A percentile compares a stretch with the other conserved stretches of the same genome.
Conservation (phyloP, 2,329 filamentous ascomycete species). For the Botrytis elliptica region DNA sequence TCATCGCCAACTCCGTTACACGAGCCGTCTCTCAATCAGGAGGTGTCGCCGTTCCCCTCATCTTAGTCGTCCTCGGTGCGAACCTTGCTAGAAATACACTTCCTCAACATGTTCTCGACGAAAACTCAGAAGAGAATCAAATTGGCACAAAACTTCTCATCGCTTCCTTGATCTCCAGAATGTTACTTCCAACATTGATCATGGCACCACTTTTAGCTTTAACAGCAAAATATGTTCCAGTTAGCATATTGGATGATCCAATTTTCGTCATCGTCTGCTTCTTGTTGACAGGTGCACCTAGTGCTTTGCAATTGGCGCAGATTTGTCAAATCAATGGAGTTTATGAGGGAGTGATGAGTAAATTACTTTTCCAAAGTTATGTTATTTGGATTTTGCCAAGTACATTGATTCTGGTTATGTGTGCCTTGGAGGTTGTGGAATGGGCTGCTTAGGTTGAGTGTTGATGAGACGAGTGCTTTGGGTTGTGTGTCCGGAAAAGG, state of each 20-base stretch:
- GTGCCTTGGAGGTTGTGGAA: slow-evolving; percentile 87
- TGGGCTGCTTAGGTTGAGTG: slow-evolving; percentile 59
- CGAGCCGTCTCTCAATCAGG: slow-evolving; percentile 82
- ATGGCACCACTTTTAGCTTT: slow-evolving; percentile 90
- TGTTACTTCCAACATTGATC: slow-evolving; percentile 86
- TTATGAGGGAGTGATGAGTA: slow-evolving; percentile 92
- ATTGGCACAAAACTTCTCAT: slow-evolving; percentile 76
- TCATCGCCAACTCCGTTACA: slow-evolving; percentile 90
- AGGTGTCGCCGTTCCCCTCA: slow-evolving; percentile 89
- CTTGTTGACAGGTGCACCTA: slow-evolving; percentile 89
- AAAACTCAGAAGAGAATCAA: slow-evolving; percentile 67
- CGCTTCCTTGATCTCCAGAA: slow-evolving; percentile 81
- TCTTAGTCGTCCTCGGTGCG: slow-evolving; percentile 90
- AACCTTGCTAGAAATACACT: slow-evolving; percentile 92
- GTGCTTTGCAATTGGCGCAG: slow-evolving; percentile 89
- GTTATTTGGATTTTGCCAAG: slow-evolving; percentile 96
- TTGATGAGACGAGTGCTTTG: background rate
- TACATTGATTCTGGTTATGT: slow-evolving; percentile 85
- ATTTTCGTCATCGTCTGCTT: slow-evolving; percentile 99
- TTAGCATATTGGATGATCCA: slow-evolving; percentile 94
- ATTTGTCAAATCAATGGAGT: slow-evolving; percentile 98
- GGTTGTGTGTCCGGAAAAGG: background rate
- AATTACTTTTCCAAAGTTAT: slow-evolving; percentile 91
- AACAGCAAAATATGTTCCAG: slow-evolving; percentile 82
- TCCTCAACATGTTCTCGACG: slow-evolving; percentile 57